A percentile compares a stretch with the other conserved stretches of the same genome.
Conservation (phyloP, 225 moss, liverwort and hornwort genomes). For the Pseudisothecium myosuroides region DNA sequence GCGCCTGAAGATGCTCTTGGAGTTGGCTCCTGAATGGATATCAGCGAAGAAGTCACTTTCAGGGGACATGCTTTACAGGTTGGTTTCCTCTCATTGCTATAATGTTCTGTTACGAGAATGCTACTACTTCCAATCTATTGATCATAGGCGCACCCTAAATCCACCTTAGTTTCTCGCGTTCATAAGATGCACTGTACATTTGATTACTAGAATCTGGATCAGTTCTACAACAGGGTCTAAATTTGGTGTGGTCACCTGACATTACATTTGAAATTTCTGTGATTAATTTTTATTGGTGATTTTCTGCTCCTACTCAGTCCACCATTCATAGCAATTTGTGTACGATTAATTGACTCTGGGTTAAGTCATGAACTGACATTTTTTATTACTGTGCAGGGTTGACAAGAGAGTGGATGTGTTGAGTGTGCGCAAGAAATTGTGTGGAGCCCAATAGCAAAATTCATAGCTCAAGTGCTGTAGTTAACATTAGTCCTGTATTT, state of each 20-base stretch:
- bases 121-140: no score
- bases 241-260: no score
- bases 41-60: constrained; percentile 51
- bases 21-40: constrained; percentile 86
- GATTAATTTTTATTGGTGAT: not conserved
- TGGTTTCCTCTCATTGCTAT: not conserved
- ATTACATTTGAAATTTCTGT: no score
- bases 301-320: no score
- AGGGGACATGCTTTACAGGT: constrained; percentile 85
- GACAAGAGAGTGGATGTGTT: constrained; percentile 63
- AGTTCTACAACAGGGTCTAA: no score
- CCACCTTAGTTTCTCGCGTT: not conserved
- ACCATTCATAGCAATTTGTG: not conserved
- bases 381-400: constrained; percentile 29
- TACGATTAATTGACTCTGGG: no score
- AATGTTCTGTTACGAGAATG: no score
- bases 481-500: not conserved
- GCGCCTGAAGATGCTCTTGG: constrained; percentile 57
- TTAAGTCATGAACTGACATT: not conserved
- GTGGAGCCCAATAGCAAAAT: not conserved
- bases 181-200: not conserved
- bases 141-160: no score
- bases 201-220: not conserved
- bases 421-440: constrained; percentile 50
- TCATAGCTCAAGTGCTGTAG: not conserved